Conservation (phyloP, 768 basidiomycete genomes). For the Tricholoma saponaceum region DNA sequence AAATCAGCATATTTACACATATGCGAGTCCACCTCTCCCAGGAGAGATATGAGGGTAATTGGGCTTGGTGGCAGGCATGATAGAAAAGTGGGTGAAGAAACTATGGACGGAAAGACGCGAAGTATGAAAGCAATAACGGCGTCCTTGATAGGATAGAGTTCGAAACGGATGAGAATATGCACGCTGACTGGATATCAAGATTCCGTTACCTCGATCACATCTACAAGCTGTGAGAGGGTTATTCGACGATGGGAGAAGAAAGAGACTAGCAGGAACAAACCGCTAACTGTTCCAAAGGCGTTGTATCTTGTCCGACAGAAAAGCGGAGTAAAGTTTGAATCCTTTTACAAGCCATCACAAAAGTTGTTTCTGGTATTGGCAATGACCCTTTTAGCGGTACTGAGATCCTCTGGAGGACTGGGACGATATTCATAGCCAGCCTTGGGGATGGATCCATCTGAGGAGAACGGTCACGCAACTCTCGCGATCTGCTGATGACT, state of each 20-base stretch:
- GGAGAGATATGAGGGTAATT: slow-evolving; percentile 12
- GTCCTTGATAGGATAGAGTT: slow-evolving; percentile 3
- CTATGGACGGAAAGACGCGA: slow-evolving; percentile 15
- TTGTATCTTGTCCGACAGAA: slow-evolving; percentile 2
- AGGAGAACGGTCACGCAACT: too few relatives aligned
- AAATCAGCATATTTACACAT: slow-evolving; percentile 11
- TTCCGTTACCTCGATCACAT: slow-evolving; percentile 10
- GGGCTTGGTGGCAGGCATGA: slow-evolving; percentile 9
- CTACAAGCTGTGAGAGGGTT: slow-evolving; percentile 10
- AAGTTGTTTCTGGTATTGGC: slow-evolving; percentile 15
- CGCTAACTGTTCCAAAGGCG: slow-evolving; percentile 1
- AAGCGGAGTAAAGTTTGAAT: slow-evolving; percentile 11
- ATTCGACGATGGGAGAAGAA: not conserved
- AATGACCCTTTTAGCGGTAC: slow-evolving; percentile 6
- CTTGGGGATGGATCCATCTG: not conserved
- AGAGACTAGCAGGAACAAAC: slow-evolving; percentile 8
- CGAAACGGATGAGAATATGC: not conserved
- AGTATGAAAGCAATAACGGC: slow-evolving; percentile 15
- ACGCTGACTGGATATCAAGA: not conserved
- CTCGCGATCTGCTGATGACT: not conserved
- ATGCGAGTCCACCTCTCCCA: slow-evolving; percentile 10
- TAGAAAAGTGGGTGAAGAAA: slow-evolving; percentile 3
- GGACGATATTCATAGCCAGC: not conserved
- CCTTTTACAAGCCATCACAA: slow-evolving; percentile 14
- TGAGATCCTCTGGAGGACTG: slow-evolving; percentile 11